Evolutionary conservation across 768 basidiomycete species (phyloP), one percentile per base, ranked within the genome.

Genomic region (Amanita subjunquillea): DNA sequence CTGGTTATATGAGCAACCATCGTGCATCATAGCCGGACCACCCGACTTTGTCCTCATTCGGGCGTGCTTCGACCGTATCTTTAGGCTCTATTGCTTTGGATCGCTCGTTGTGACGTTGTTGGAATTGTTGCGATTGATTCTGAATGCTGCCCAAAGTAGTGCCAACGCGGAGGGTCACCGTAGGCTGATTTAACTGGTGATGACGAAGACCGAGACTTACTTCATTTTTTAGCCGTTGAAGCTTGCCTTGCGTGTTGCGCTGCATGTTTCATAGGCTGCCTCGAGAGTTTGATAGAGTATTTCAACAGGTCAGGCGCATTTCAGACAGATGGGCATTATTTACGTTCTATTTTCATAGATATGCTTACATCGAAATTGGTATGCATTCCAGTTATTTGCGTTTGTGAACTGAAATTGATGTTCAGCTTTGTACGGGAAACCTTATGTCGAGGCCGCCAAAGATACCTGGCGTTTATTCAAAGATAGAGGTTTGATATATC

Each of bases 31-130:
- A 86, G 78, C 87, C 87, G 34, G 79, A 77, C 55, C 76, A 86
- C 61, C 83, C 87, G 1, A 87, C 86, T 6, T 60, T 82, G 2
- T 74, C 82, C 41, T 74, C 87, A 0, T 85, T 92, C 58, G 75
- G 76, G 20, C 79, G 89, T 27, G 85, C 87, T 22, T 85, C 83
- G 3, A 89, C 87, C 0, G 65, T 83, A 25, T 91, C 88, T 0
- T 74, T 93, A 30, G 91, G 88, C 6, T 89, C 86, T 2, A 87
- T 91, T 56, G 87, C 88, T 91, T 93, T 62, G 88, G 88, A 12
- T 86, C 83, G 12, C 69, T 92, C 58, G 85, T 91, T 53, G 89
- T 92, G 27, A 88, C 91, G 0, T 63, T 91, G 30, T 67, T 92
- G 39, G 89, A 91, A 55, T 62, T 89, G 13, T 54, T 90, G 39